Conservation (phyloP, 495 filamentous ascomycete species). For the Daldinia vernicosa region DNA sequence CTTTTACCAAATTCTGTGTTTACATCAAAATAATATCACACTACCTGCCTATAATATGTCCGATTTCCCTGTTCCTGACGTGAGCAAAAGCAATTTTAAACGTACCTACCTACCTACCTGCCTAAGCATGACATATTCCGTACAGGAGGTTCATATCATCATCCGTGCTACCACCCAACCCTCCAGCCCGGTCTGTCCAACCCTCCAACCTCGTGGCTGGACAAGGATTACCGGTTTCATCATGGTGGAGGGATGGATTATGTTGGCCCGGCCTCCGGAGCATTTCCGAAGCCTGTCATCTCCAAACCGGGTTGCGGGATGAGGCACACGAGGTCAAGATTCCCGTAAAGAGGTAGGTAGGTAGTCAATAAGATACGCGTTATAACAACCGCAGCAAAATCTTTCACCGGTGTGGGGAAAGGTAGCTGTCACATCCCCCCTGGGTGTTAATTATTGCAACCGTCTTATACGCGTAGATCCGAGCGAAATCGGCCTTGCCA, state of each 20-base stretch:
- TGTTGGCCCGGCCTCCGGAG: constrained; percentile 21
- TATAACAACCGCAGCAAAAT: neutral
- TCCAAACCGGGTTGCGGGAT: constrained; percentile 23
- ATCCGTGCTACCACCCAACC: constrained; percentile 7
- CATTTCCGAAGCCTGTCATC: constrained; percentile 23
- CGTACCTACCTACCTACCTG: neutral
- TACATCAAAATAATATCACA: neutral
- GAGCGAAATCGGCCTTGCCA: constrained; percentile 1
- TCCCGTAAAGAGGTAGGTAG: neutral
- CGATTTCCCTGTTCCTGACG: neutral
- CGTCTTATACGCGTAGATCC: neutral
- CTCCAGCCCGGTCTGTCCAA: constrained; percentile 9
- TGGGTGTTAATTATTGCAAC: neutral
- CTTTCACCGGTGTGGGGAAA: constrained; percentile 29
- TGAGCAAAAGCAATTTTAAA: neutral
- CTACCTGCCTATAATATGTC: neutral
- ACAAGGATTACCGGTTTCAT: constrained; percentile 36
- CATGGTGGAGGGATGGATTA: constrained; percentile 9
- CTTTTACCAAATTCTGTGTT: neutral
- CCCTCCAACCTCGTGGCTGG: constrained; percentile 29
- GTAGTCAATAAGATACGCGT: constrained; percentile 1
- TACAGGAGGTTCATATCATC: neutral
- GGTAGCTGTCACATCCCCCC: constrained; percentile 3
- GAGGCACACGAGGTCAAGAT: constrained; percentile 3
- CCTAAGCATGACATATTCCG: constrained; percentile 7